These are phyloP conservation scores for Trichoderma harzianum DNA, from an alignment of 2,329 filamentous ascomycete species.

Conservation along the genomic window DNA sequence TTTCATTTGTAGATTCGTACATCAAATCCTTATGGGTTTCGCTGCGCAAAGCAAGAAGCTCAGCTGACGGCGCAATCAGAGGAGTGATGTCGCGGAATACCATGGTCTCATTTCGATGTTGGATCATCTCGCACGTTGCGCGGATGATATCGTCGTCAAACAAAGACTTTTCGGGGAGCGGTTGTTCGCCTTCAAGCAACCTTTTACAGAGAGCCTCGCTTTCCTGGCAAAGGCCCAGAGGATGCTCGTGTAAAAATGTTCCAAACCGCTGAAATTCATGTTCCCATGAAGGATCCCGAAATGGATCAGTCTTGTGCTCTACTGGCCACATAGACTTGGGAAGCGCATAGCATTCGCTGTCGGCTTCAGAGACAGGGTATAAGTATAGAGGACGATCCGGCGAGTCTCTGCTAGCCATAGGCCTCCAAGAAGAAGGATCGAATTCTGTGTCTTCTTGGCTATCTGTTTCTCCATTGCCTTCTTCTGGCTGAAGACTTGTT, in stretches of 20 bases:
- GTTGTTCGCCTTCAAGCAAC: constrained; percentile 33
- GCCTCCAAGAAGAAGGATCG: background rate
- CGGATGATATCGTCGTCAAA: constrained; percentile 40
- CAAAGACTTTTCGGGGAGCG: constrained; percentile 32
- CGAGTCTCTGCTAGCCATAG: no score
- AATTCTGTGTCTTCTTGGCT: background rate
- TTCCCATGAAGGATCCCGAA: background rate
- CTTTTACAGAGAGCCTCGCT: background rate
- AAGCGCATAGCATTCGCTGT: background rate
- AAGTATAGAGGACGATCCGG: background rate
- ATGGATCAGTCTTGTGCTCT: background rate
- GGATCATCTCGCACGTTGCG: constrained; percentile 30
- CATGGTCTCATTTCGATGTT: constrained; percentile 31
- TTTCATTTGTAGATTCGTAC: constrained; percentile 41
- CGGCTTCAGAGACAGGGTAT: background rate
- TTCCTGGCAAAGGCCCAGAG: background rate
- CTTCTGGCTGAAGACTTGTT: background rate
- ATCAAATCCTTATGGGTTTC: constrained; percentile 31
- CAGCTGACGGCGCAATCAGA: constrained; percentile 39
- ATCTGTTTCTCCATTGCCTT: background rate
- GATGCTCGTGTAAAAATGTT: background rate
- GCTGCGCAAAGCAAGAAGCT: constrained; percentile 32
- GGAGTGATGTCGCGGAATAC: constrained; percentile 38
- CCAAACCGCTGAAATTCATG: background rate
- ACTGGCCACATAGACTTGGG: background rate